Base-by-base conservation (phyloP, 495 filamentous ascomycete genomes). In the Hypoxylon subgilvum region DNA sequence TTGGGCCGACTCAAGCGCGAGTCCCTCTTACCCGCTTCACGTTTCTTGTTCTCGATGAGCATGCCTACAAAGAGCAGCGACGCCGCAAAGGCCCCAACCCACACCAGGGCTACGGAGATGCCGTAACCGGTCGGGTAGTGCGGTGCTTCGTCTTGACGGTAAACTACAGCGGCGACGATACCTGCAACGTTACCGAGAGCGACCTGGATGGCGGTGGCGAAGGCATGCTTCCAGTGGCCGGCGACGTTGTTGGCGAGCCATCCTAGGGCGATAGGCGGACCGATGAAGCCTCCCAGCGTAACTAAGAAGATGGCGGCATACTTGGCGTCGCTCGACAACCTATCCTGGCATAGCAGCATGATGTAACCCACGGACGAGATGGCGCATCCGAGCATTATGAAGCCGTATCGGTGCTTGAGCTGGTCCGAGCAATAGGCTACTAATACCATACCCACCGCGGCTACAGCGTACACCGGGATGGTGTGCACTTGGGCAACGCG, bases 201-300 rank as follows among this genome's bases (percentile, higher is more conserved):
- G 39, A 86, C 69, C 63, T 83, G 78, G 65, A 85, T 70, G 16
- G 66, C 84, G 0, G 80, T 76, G 2, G 76, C 79, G 17, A 86
- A 79, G 8, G 79, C 76, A 12, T 84, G 79, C 63, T 88, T 87
- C 65, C 83, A 87, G 57, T 86, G 82, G 13, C 84, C 84, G 1
- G 79, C 77, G 3, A 86, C 72, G 36, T 75, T 75, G 44, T 75
- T 75, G 6, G 63, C 13, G 6, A 85, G 74, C 85, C 84, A 87
- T 1, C 78, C 78, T 12, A 86, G 55, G 7, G 77, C 75, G 19
- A 80, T 76, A 1, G 83, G 80, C 0, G 78, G 68, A 31, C 73
- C 73, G 6, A 76, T 69, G 45, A 80, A 84, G 49, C 78, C 74
- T 0, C 82, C 83, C 0, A 74, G 71, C 0, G 77, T 74, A 65